Base-by-base conservation (phyloP, 106 monocot genomes). In the Platanthera zijinensis region DNA sequence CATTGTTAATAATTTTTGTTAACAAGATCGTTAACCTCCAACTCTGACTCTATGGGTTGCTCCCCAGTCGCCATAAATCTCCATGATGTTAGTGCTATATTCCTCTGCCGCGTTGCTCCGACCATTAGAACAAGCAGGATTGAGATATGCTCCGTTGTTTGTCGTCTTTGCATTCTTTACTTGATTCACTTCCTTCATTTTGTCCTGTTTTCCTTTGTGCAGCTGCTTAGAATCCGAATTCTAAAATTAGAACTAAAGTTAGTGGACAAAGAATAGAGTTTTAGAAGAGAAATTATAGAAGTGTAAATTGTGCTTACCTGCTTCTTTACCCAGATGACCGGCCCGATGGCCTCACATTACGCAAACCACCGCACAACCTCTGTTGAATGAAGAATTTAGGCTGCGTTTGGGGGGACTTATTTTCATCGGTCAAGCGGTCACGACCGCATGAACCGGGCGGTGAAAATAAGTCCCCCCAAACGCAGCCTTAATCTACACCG, bases 111-210 rank as follows among this genome's bases (percentile, higher is more conserved):
- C 78, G 11, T 49, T 62, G 72, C 52, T 73, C 75, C 74, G 80
- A 70, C 78, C 74, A n/a, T 84, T 87, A 5, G 88, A 84, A 17
- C 80, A 84, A 2, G 89, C 87, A 21, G 89, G 85, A 76, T 94
- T 94, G 82, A 99, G 94, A 57, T 90, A 92, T 0, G 99, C 47
- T 13, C 17, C 70, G 13, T 69, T 75, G 12, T 50, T 56, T 15
- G 22, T 62, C 75, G 71, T 13, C 10, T n/a, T 39, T 47, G 56
- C 56, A 46, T 78, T 57, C 57, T 10, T 64, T 10, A 2, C 25
- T 48, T 57, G 57, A 51, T 52, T 48, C 77, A 78, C 79, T 19
- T 48, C 64, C n/a, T n/a, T n/a, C n/a, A n/a, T n/a, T 12, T 71
- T 39, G n/a, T 50, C 62, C 51, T 74, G 71, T 21, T 30, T 28